These are phyloP conservation scores for Podospora pseudopauciseta DNA, from an alignment of 495 filamentous ascomycete genomes.

Conservation along the genomic window DNA sequence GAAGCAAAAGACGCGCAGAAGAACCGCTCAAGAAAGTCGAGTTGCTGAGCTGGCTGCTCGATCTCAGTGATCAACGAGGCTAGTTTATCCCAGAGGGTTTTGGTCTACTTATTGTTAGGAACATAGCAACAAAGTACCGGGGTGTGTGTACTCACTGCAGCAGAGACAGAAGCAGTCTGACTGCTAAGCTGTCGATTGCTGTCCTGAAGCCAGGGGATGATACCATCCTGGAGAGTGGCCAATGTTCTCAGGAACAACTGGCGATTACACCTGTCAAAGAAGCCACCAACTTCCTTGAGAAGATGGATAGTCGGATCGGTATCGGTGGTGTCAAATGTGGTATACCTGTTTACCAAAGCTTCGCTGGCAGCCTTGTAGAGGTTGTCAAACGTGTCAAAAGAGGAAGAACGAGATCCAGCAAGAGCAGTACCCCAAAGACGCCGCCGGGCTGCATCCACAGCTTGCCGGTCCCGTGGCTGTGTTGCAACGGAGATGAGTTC, in stretches of 20 bases:
- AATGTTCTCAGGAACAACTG: conserved; percentile 40
- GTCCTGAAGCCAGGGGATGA: conserved; percentile 61
- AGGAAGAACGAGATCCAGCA: conserved; percentile 38
- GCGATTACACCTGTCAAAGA: conserved; percentile 38
- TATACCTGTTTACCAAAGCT: conserved; percentile 46
- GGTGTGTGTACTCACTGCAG: conserved; percentile 34
- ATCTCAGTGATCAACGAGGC: conserved; percentile 30
- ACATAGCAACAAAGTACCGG: not conserved
- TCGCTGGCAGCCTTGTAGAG: conserved; percentile 54
- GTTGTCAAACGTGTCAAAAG: conserved; percentile 58
- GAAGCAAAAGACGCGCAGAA: conserved; percentile 49
- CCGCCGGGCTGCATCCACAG: conserved; percentile 54
- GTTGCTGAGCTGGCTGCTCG: conserved; percentile 33
- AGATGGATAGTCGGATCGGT: conserved; percentile 28
- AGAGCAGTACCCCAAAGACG: conserved; percentile 57
- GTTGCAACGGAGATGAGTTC: conserved; percentile 38
- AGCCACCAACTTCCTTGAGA: conserved; percentile 34
- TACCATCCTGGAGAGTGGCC: conserved; percentile 55
- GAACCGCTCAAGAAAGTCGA: conserved; percentile 38
- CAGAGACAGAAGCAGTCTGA: conserved; percentile 27
- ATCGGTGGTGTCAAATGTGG: conserved; percentile 23
- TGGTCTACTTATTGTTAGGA: conserved; percentile 34
- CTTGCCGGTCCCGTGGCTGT: conserved; percentile 51
- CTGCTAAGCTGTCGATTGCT: conserved; percentile 34
- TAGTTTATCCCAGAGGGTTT: conserved; percentile 42